Evolutionary conservation across 2,329 filamentous ascomycete genomes (phyloP), one percentile per base, ranked within the genome.

Genomic region (Nemania abortiva): DNA sequence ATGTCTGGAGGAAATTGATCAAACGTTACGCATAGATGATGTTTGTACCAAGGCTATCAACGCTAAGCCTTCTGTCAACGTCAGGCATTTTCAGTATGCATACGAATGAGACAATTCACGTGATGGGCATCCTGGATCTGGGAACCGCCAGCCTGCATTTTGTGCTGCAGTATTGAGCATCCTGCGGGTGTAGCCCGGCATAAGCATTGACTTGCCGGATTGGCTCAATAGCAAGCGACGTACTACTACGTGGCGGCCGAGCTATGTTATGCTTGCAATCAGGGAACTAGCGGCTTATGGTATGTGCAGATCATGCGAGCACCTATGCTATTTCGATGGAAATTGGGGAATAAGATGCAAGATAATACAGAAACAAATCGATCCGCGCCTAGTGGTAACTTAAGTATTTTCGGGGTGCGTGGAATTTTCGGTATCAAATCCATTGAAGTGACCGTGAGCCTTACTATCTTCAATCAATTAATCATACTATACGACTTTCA

Each of bases 221-320:
- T 67, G 39, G 37, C n/a, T n/a, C 53, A 45, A 27, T 2, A 29
- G 20, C 18, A 61, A 62, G 24, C 24, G 47, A 37, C 15, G 15
- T 15, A 34, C 22, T 47, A 47, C 42, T 20, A 47, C 42, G 42
- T 49, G 18, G n/a, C n/a, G 18, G n/a, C 39, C 13, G n/a, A 24
- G 15, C 20, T 31, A 9, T 37, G 7, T 42, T 27, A 0, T 37
- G 39, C 39, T 37, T 9, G 34, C 7, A 37, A 11, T 37, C 7
- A 9, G 7, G 34, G 11, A 37, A 37, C 34, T 37, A 6, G 7
- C 11, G 34, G 7, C 34, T 37, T 37, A 7, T 34, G 4, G 9
- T 34, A 34, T 9, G 4, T 34, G 31, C 4, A 34, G 9, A 34
- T 9, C 9, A 34, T 34, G 9, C n/a, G n/a, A n/a, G n/a, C n/a